Base-by-base conservation (phyloP, 73 alveolate species). In the Paramecium octaurelia region DNA sequence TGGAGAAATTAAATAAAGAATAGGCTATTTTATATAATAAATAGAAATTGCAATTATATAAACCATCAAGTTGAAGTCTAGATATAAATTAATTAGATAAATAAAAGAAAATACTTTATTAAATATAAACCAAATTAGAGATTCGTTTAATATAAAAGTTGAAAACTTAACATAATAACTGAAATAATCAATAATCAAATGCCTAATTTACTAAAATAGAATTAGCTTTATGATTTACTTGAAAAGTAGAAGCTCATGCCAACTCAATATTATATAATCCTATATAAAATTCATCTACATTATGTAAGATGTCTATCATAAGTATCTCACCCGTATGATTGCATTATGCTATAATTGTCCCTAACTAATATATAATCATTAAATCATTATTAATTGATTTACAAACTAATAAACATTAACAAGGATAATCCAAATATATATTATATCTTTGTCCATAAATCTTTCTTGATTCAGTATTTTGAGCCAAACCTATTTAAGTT, bases 401-500 rank as follows among this genome's bases (percentile, higher is more conserved):
- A n/a, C 86, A 71, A 23, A 80, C 46, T 10, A 80, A 29, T 43
- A 80, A 80, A 21, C 23, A 80, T 24, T 23, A 24, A 4, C 44
- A 80, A 11, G 91, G 91, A 80, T 42, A 80, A 18, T 23, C 29
- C 16, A 80, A 34, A 43, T 42, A 27, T 44, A 43, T 80, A 43
- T 21, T 24, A 80, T 1, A 23, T 20, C 48, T 18, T 21, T 80
- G n/a, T 42, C 54, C 21, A 80, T 24, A 80, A 18, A 75, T 38
- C 8, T 80, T 21, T 44, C 91, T 80, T 36, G 91, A 80, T 24
- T 80, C 91, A n/a, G 44, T 14, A 80, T 80, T 46, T 21, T 38
- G 44, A 11, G 69, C 38, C 46, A 80, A 80, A 36, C 44, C 91
- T 42, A 80, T 80, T 34, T 80, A 21, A 43, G 20, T 38, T 21